Evolutionary conservation across 2,329 filamentous ascomycete genomes (phyloP).

Genomic region (Onygenales sp.): DNA sequence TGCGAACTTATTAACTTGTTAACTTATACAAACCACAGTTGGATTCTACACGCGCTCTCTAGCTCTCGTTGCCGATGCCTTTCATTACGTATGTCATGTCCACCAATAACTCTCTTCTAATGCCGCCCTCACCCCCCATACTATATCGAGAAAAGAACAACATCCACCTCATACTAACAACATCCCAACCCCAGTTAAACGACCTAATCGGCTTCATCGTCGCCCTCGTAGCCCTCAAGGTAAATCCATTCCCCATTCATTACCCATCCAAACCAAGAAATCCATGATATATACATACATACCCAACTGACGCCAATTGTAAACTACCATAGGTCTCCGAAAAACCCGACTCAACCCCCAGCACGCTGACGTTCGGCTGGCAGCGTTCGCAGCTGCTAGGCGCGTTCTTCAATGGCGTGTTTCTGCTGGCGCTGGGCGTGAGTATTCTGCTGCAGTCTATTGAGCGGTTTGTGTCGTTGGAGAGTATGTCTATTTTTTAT

Average conservation of each 20-base stretch:
- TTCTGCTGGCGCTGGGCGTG: slow-evolving; percentile 61
- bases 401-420: slow-evolving; percentile 72
- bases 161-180: too few species aligned
- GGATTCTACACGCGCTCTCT: slow-evolving; percentile 63
- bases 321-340: slow-evolving; percentile 44
- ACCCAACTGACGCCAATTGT: neutral
- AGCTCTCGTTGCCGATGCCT: slow-evolving; percentile 65
- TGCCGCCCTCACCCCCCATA: neutral
- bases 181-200: slow-evolving; percentile 44
- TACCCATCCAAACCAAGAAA: neutral
- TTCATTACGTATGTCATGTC: slow-evolving; percentile 56
- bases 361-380: slow-evolving; percentile 63
- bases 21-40: slow-evolving; percentile 29
- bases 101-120: neutral
- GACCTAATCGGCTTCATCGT: slow-evolving; percentile 60
- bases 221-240: slow-evolving; percentile 54
- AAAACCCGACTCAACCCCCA: slow-evolving; percentile 42
- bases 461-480: slow-evolving; percentile 54
- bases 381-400: slow-evolving; percentile 63
- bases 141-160: too few species aligned
- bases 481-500: slow-evolving; percentile 32
- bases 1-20: too few species aligned
- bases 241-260: slow-evolving; percentile 24
- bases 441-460: slow-evolving; percentile 66
- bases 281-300: neutral